Evolutionary conservation across 306 rosid species (phyloP), one percentile per base, ranked within the genome.

Genomic region (Echinosophora koreensis): DNA sequence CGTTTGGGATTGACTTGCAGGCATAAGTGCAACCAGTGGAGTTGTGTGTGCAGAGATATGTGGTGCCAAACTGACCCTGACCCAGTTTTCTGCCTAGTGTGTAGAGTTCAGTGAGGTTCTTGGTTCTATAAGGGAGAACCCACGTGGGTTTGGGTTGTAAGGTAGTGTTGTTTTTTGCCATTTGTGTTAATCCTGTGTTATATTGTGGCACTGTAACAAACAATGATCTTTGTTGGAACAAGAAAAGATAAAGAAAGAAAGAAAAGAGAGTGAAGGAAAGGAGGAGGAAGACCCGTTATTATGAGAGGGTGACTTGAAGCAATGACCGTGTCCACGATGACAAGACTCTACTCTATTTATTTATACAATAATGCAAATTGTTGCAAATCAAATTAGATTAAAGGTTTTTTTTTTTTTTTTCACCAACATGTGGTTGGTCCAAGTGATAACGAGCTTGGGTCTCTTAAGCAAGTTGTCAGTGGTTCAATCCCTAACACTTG

Each of bases 31-130:
- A 3, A 9, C 87, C 88, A 1, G 84, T 84, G n/a, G 77, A 30
- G 16, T 84, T 86, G 27, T 88, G 88, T 10, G 83, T 84, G 71
- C 92, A 88, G 0, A 84, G 78, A 22, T 27, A 84, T 13, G 92
- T 88, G 0, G 83, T 86, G 2, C 92, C 92, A 27, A 88, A 88
- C 64, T 84, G 90, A 6, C 92, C 92, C 35, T 84, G 82, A 2
- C 92, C 92, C 12, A 88, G 80, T 18, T 84, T 82, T 11, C 68
- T 81, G 0, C 90, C 88, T 9, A 86, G 30, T 2, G 83, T 59
- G 84, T 88, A 88, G 5, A 76, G 61, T 11, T 88, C 88, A 0
- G 46, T 37, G 15, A 88, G 71, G 44, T 81, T 77, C 16, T 85
- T 76, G 1, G 91, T 87, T 17, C 50, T 38, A 14, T 85, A 49